Conservation (phyloP, 257 asterid genomes). For the Gynochthodes officinalis region DNA sequence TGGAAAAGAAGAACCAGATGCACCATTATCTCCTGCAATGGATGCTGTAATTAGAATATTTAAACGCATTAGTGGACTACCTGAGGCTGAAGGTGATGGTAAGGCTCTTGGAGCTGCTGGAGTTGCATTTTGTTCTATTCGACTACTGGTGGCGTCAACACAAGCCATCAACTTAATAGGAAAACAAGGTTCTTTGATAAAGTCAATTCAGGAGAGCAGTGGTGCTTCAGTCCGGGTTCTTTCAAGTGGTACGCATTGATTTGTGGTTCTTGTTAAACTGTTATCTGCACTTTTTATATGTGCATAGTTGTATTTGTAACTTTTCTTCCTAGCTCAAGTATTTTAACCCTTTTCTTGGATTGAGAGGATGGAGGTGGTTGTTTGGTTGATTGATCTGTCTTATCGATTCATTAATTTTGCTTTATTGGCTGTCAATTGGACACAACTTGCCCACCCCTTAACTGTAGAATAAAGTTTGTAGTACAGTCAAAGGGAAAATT, state of each 20-base stretch:
- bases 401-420: background rate
- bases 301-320: background rate
- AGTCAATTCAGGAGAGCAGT: conserved; percentile 65
- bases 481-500: background rate
- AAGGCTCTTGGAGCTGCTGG: conserved; percentile 38
- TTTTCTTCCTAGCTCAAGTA: background rate
- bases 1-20: conserved; percentile 83
- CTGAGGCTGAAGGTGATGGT: conserved; percentile 42
- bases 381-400: background rate
- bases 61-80: conserved; percentile 57
- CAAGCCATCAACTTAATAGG: conserved; percentile 82
- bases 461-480: background rate
- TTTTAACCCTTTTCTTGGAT: background rate
- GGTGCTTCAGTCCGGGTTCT: conserved; percentile 67
- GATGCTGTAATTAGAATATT: conserved; percentile 65
- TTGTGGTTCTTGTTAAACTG: background rate
- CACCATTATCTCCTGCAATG: conserved; percentile 66
- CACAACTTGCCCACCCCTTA: background rate
- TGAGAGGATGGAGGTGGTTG: background rate
- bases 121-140: conserved; percentile 50
- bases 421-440: background rate
- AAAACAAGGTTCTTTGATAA: conserved; percentile 69
- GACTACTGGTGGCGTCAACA: conserved; percentile 64
- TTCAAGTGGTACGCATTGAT: conserved; percentile 42
- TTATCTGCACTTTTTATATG: background rate